Evolutionary conservation across 257 asterid species (phyloP).

Genomic region (Solanum etuberosum): DNA sequence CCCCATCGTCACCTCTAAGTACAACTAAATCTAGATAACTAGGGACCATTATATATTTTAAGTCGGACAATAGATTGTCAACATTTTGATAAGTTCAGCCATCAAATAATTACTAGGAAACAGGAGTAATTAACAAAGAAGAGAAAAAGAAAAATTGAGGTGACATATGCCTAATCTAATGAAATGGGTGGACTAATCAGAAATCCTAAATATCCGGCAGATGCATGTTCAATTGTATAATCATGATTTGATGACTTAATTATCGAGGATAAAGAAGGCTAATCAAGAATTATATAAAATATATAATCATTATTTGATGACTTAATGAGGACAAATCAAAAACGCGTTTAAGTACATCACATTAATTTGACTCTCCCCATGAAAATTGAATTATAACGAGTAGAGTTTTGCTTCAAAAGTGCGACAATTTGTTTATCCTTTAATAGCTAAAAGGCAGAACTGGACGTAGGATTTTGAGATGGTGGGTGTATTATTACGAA

Average conservation of each 20-base stretch:
- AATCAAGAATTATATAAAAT: background rate
- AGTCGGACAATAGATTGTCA: background rate
- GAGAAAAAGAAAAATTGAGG: background rate
- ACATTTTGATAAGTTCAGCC: background rate
- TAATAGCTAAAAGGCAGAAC: background rate
- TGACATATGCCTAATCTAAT: background rate
- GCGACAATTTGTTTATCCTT: background rate
- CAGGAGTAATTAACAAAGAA: background rate
- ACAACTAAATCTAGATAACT: background rate
- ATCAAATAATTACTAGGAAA: background rate
- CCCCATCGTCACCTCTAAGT: background rate
- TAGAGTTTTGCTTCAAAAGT: background rate
- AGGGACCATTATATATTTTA: background rate
- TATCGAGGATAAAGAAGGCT: background rate
- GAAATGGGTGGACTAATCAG: background rate
- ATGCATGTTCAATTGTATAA: background rate
- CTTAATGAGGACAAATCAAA: background rate
- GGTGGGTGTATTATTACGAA: rapidly evolving
- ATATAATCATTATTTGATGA: background rate
- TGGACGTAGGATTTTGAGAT: too few species aligned
- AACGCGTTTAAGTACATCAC: background rate
- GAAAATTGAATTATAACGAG: background rate
- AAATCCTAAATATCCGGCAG: background rate
- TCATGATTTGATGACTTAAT: background rate
- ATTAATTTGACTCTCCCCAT: background rate